Conservation (phyloP, 192 early-diverging fungal species). For the Cladochytrium replicatum region DNA sequence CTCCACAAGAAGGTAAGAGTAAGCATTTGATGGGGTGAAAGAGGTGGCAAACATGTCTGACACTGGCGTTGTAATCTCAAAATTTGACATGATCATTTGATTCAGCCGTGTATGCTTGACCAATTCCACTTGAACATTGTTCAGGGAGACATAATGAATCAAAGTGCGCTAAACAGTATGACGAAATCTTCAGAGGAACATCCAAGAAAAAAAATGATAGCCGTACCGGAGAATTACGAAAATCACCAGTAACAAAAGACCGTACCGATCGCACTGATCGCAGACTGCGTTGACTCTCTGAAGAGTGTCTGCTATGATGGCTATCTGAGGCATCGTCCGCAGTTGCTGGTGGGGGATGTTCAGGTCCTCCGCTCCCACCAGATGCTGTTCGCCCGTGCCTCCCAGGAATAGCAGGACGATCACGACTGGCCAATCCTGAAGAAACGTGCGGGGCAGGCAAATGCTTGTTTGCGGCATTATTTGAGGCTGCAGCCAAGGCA, state of each 20-base stretch:
- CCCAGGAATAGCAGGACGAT: too few relatives aligned
- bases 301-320: conserved; percentile 7
- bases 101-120: conserved; percentile 7
- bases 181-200: too few relatives aligned
- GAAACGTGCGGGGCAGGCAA: too few relatives aligned
- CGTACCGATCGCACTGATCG: conserved; percentile 15
- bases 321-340: conserved; percentile 3
- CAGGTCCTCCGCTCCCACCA: too few relatives aligned
- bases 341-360: conserved; percentile 9
- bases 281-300: conserved; percentile 9
- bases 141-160: conserved; percentile 32
- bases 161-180: conserved; percentile 25
- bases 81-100: background rate
- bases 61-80: background rate
- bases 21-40: conserved; percentile 8
- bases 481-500: too few relatives aligned
- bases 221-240: conserved; percentile 24
- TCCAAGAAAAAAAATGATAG: background rate
- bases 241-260: conserved; percentile 18
- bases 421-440: too few relatives aligned
- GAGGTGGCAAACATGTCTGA: conserved; percentile 8
- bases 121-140: conserved; percentile 18
- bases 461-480: too few relatives aligned
- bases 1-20: conserved; percentile 1
- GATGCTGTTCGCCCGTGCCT: too few relatives aligned